phyloP scores from a whole-genome alignment of 768 basidiomycete genomes.

The Grammothele lineata region DNA sequence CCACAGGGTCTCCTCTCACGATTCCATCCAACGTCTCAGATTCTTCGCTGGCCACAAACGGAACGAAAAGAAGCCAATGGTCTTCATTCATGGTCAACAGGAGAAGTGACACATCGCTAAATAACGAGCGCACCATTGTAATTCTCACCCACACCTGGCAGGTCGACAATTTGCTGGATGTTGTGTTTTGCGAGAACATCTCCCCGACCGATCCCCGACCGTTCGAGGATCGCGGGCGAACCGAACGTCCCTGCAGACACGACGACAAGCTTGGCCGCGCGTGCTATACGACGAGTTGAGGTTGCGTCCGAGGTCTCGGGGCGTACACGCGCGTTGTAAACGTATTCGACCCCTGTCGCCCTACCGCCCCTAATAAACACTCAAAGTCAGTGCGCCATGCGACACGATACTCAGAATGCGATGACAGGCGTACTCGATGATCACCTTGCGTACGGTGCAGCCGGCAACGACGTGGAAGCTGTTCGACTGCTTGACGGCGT shows the following conservation, averaged over 20 bases:
- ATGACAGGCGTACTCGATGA: constrained; percentile 29
- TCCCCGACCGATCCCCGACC: constrained; percentile 41
- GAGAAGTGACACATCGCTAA: too few relatives aligned
- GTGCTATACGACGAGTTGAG: constrained; percentile 20
- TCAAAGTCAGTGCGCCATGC: background rate
- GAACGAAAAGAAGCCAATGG: constrained; percentile 7
- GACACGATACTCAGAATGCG: background rate
- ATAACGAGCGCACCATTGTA: constrained; percentile 36
- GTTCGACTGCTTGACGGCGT: constrained; percentile 21
- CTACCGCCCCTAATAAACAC: constrained; percentile 28
- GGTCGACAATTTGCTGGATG: constrained; percentile 29
- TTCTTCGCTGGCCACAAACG: constrained; percentile 10
- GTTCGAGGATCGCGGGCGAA: constrained; percentile 49
- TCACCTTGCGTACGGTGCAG: constrained; percentile 27
- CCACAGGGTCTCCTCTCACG: constrained; percentile 7
- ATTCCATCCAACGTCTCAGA: constrained; percentile 20
- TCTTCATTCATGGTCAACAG: too few relatives aligned
- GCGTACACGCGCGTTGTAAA: constrained; percentile 22
- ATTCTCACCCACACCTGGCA: constrained; percentile 41
- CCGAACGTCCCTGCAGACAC: constrained; percentile 38
- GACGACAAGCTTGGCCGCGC: constrained; percentile 33
- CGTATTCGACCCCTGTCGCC: constrained; percentile 36
- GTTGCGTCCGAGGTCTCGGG: constrained; percentile 8
- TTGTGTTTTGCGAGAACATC: constrained; percentile 25
- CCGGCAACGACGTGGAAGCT: constrained; percentile 31